phyloP scores from a whole-genome alignment of 2,329 filamentous ascomycete genomes.

The Gaeumannomyces tritici region DNA sequence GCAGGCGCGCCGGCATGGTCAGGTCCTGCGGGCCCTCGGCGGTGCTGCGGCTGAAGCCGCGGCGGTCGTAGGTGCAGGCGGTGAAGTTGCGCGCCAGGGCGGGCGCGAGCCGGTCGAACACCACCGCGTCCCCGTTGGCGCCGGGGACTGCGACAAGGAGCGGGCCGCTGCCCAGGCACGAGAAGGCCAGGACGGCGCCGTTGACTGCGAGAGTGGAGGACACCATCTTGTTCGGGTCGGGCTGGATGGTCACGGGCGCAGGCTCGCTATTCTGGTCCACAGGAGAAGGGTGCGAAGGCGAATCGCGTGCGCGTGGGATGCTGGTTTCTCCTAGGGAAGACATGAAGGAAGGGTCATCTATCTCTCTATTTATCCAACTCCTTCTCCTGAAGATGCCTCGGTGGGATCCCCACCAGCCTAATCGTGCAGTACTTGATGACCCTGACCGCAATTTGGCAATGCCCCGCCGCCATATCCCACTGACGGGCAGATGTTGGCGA shows the following conservation, averaged over 20 bases:
- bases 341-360: too few species aligned
- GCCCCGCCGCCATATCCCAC: too few species aligned
- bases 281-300: too few species aligned
- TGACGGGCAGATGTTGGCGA: too few species aligned
- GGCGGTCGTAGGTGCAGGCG: slow-evolving; percentile 19
- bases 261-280: too few species aligned
- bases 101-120: slow-evolving; percentile 14
- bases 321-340: background rate
- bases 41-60: slow-evolving; percentile 13
- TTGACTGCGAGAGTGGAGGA: slow-evolving; percentile 4
- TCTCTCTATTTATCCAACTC: background rate
- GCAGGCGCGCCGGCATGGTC: slow-evolving; percentile 12
- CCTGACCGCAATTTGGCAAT: background rate
- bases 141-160: slow-evolving; percentile 20
- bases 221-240: background rate
- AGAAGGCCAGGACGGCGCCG: slow-evolving; percentile 18
- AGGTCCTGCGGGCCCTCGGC: slow-evolving; percentile 13
- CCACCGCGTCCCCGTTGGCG: slow-evolving; percentile 15
- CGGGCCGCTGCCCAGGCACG: slow-evolving; percentile 17
- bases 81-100: slow-evolving; percentile 15
- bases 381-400: background rate
- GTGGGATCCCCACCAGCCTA: background rate
- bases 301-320: too few species aligned
- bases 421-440: background rate
- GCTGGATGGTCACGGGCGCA: too few species aligned